Base-by-base conservation (phyloP, 371 early-diverging fungal species). In the Phascolomyces articulosus region DNA sequence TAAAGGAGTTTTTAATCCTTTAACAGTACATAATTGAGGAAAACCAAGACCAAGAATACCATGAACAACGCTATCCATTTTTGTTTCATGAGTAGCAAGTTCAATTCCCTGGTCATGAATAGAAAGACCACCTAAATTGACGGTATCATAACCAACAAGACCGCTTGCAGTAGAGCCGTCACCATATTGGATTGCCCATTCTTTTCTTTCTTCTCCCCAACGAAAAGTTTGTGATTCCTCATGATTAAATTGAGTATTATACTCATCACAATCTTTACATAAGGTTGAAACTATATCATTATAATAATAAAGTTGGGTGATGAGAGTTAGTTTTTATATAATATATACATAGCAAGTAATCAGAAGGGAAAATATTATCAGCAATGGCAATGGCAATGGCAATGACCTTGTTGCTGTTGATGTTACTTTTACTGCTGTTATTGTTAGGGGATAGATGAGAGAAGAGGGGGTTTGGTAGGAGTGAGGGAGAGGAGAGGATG, bases 41-140 rank as follows among this genome's bases (percentile, higher is more conserved):
- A 83, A 83, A 10, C 69, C 83, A 16, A 83, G 73, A 38, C 80
- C 80, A 31, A 83, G 63, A 47, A 83, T 67, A 49, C 83, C 83
- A 55, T 80, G 77, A 40, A 65, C 58, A 7, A 72, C 71, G 15
- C 64, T 63, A 10, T 58, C 58, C 29, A 83, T 76, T 18, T 63
- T 11, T 10, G 78, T 77, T 64, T 78, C 74, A 3, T 58, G 1
- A 10, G 67, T 63, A 31, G 84, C 80, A 1, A 84, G 60, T 29
- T 80, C 78, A 51, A 84, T 71, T 4, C 69, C 65, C 58, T 84
- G 84, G 1, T 64, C 40, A 16, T 62, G 61, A 29, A 84, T 73
- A 4, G 58, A 26, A 38, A 81, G 55, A 26, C 75, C 79, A 27
- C 85, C 85, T 18, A 84, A 68, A 18, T 41, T 66, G 40, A 84